Evolutionary conservation across 2,329 filamentous ascomycete species (phyloP), one percentile per base, ranked within the genome.

Genomic region (Colletotrichum echinochloae): DNA sequence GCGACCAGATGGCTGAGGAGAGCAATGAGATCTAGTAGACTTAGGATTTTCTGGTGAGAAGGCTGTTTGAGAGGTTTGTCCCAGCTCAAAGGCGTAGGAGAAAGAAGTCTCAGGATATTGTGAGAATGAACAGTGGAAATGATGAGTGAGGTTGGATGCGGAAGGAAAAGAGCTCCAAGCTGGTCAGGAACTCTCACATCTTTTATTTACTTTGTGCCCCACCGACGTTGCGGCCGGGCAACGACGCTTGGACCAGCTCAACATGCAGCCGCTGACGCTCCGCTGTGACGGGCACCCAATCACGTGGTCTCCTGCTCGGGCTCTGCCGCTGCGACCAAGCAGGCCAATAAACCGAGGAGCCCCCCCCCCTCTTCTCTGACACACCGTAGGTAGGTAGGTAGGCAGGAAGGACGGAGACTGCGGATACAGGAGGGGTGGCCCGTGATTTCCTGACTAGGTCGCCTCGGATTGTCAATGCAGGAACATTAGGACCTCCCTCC

Each of bases 1-100:
- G 76, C 83, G 83, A 87, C 85, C 83, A 83, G 74, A 83, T 82
- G 80, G 82, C 81, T 78, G 75, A 60, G 37, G 73, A 75, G 70
- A 79, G 82, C 83, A 79, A 83, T 80, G 78, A 83, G 84, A 85
- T 87, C 84, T 85, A 83, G 76, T 81, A 73, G 81, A 82, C 81
- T 82, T 14, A 79, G 74, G 75, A 72, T 71, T 69, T 76, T 79
- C 74, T 80, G 78, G 74, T 73, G 74, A 66, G 74, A 79, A 76
- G 77, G 74, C 75, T 76, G 51, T 44, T 30, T 28, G 64, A 39
- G 41, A 70, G 41, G 61, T 73, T 75, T 73, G 60, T 71, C 64
- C 74, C 75, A 74, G 75, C 66, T 74, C 72, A 71, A 75, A 62
- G 56, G 71, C 55, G 64, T 35, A 66, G 63, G 48, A 60, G 63